Percentiles rank a stretch among this genome's conserved stretches.
phyloP scores from a whole-genome alignment of 306 rosid genomes.

The Prunus armeniaca region DNA sequence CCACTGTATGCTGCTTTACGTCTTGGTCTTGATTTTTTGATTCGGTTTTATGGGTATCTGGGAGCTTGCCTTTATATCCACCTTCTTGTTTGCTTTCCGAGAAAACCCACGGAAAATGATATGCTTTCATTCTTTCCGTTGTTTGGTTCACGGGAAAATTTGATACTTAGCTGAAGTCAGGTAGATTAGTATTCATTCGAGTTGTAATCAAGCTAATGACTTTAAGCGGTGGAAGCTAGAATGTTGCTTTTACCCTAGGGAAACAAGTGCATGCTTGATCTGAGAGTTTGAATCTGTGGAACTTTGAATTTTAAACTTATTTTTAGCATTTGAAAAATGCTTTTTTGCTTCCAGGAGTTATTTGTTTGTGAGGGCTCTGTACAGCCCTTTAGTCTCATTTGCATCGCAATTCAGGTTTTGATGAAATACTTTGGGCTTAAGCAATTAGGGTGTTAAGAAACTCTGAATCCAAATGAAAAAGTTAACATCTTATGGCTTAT shows the following conservation, averaged over 20 bases:
- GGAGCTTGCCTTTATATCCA: neutral
- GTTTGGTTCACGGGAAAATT: neutral
- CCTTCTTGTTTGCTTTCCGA: conserved; percentile 4
- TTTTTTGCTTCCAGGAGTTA: neutral
- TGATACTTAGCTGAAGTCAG: neutral
- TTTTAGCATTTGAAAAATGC: neutral
- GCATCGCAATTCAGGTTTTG: neutral
- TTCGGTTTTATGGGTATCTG: conserved; percentile 5
- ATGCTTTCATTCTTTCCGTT: neutral
- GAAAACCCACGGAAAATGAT: conserved; percentile 1
- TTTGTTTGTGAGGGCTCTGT: too few species aligned
- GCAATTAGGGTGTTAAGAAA: neutral
- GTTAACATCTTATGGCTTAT: conserved; percentile 7
- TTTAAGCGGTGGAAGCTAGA: neutral
- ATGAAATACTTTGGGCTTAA: neutral
- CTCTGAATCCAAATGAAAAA: neutral
- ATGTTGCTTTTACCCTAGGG: neutral
- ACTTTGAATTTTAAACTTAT: neutral
- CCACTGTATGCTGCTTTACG: neutral
- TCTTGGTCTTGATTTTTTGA: neutral
- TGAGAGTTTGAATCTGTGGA: neutral
- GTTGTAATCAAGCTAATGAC: neutral
- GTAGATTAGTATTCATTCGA: neutral
- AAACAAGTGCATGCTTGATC: neutral
- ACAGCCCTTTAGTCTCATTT: neutral